phyloP scores from a whole-genome alignment of 805 yeast genomes.

The Monosporozyma servazzii region DNA sequence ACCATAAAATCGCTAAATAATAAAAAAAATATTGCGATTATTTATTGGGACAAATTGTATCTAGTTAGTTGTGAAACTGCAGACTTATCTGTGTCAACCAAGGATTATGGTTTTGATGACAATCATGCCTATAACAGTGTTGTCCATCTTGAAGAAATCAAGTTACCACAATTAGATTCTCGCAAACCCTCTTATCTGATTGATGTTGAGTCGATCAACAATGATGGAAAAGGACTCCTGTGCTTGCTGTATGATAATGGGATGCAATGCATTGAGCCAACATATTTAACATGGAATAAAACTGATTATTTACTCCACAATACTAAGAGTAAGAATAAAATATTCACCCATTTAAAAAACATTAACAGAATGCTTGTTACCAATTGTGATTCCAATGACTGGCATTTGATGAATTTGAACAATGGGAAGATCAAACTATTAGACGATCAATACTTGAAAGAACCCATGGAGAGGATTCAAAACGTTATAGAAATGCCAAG shows the following conservation, averaged over 20 bases:
- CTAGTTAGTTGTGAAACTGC: background rate
- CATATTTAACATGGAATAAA: constrained; percentile 16
- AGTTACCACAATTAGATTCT: background rate
- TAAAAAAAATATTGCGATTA: background rate
- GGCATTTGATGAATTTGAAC: constrained; percentile 22
- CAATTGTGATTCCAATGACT: constrained; percentile 14
- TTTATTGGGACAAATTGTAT: background rate
- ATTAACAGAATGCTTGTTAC: constrained; percentile 22
- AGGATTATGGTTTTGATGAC: background rate
- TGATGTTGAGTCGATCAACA: background rate
- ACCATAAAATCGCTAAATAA: background rate
- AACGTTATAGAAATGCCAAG: constrained; percentile 9
- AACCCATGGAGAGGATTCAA: background rate
- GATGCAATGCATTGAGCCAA: constrained; percentile 13
- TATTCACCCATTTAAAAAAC: constrained; percentile 13
- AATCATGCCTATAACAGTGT: background rate
- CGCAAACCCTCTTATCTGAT: background rate
- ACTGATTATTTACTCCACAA: constrained; percentile 18
- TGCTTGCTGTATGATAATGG: constrained; percentile 20
- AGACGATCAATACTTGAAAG: background rate
- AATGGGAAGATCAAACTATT: constrained; percentile 21
- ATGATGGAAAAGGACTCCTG: background rate
- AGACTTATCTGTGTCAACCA: background rate
- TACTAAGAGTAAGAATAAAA: constrained; percentile 18
- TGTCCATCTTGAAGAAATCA: background rate